Evolutionary conservation across 1,284 basidiomycete genomes (phyloP), one percentile per base, ranked within the genome.

Genomic region (Acaromyces ingoldii): DNA sequence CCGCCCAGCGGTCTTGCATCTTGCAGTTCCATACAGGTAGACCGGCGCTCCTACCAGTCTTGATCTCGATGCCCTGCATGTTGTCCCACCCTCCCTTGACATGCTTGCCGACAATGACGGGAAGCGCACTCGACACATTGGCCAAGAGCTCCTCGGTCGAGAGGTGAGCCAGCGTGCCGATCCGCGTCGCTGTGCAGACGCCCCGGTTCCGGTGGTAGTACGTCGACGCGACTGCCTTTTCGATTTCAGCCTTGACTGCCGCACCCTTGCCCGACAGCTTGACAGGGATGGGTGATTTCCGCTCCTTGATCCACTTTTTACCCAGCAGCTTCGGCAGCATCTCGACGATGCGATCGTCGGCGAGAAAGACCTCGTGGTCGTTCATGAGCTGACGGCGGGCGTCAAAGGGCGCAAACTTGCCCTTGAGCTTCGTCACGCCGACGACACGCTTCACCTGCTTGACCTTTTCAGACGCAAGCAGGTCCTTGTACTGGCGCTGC

Each of bases 241-340:
- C 91, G 4, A 98, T 82, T 72, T 96, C 90, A 34, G 81, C 81
- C 76, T 93, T 92, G 55, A 97, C 80, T 75, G 25, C 33, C n/a
- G 24, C 30, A 26, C 91, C 86, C 72, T 91, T 91, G 42, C 85
- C 84, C 11, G 81, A 84, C 45, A 98, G 72, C 65, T 84, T 85
- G 34, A 97, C 91, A 1, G 93, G 89, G 44, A 97, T 88, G 2
- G 93, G 93, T 75, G 92, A 88, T 77, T 98, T 78, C 96, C 96
- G 0, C 90, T 88, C 21, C 13, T 89, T 82, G 65, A 96, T 91
- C 81, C 91, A 97, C 65, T 87, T 88, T 57, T 84, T 86, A 21
- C 93, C 95, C 4, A 97, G 80, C 41, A 96, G 77, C 56, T 84
- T 84, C 2, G 93, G 93, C 57, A 97, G 81, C 51, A 91, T 78